Evolutionary conservation across 169 alveolate genomes (phyloP).

Genomic region (Plasmodium coatneyi): DNA sequence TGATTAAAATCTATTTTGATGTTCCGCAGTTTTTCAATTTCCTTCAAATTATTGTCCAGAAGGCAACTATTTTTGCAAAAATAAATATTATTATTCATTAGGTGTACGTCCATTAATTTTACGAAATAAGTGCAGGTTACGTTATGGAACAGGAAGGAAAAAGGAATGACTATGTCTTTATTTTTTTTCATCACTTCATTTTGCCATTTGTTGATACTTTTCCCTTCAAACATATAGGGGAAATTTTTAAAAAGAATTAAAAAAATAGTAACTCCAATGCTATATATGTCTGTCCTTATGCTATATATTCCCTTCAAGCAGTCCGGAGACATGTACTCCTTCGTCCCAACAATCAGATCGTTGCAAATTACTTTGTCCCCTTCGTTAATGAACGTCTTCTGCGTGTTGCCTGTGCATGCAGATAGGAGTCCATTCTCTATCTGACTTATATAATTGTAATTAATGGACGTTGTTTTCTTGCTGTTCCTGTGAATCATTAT

Average conservation of each 20-base stretch:
- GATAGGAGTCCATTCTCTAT: constrained; percentile 15
- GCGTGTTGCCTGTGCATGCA: constrained; percentile 35
- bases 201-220: constrained; percentile 33
- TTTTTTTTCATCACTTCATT: constrained; percentile 48
- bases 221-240: constrained; percentile 56
- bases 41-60: constrained; percentile 43
- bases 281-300: constrained; percentile 56
- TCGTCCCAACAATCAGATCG: constrained; percentile 66
- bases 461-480: constrained; percentile 25
- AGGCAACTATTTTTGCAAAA: constrained; percentile 60
- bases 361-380: constrained; percentile 39
- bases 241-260: constrained; percentile 67
- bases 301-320: constrained; percentile 68
- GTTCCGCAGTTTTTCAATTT: constrained; percentile 40
- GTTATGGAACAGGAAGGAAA: constrained; percentile 69
- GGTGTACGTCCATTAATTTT: constrained; percentile 56
- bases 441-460: constrained; percentile 15
- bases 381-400: constrained; percentile 48
- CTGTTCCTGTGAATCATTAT: constrained; percentile 16
- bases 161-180: constrained; percentile 45
- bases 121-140: constrained; percentile 47
- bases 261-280: constrained; percentile 66
- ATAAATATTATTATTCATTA: constrained; percentile 58
- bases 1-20: constrained; percentile 53
- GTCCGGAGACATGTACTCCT: constrained; percentile 66